Evolutionary conservation across 2,329 filamentous ascomycete species (phyloP).

Genomic region (Botryotinia narcissicola): DNA sequence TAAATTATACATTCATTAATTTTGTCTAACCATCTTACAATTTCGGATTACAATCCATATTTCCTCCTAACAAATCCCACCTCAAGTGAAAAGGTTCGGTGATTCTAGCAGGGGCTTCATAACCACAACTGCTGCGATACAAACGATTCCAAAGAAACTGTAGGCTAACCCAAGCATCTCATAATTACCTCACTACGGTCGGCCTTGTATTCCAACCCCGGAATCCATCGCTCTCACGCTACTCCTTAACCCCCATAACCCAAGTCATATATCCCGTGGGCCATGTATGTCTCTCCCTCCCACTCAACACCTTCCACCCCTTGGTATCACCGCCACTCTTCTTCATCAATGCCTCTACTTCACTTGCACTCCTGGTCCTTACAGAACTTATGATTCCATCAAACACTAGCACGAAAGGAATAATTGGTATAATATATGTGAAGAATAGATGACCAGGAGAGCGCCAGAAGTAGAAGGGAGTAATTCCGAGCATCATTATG

Average conservation of each 20-base stretch:
- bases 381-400: constrained; percentile 68
- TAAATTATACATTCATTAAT: neutral
- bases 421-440: constrained; percentile 62
- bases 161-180: neutral
- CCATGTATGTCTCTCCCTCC: constrained; percentile 46
- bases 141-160: neutral
- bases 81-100: neutral
- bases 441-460: constrained; percentile 53
- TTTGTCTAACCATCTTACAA: neutral
- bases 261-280: constrained; percentile 49
- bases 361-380: constrained; percentile 63
- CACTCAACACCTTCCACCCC: constrained; percentile 45
- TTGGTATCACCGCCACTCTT: constrained; percentile 46
- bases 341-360: constrained; percentile 60
- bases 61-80: neutral
- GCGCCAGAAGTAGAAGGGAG: constrained; percentile 49
- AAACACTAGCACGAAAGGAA: constrained; percentile 65
- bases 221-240: neutral
- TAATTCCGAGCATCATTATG: constrained; percentile 49
- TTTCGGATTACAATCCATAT: neutral
- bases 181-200: neutral
- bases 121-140: neutral
- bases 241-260: constrained; percentile 43
- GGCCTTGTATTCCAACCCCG: neutral
- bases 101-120: neutral